Conservation (phyloP, 139 green algal species). For the Ostreobium quekettii region DNA sequence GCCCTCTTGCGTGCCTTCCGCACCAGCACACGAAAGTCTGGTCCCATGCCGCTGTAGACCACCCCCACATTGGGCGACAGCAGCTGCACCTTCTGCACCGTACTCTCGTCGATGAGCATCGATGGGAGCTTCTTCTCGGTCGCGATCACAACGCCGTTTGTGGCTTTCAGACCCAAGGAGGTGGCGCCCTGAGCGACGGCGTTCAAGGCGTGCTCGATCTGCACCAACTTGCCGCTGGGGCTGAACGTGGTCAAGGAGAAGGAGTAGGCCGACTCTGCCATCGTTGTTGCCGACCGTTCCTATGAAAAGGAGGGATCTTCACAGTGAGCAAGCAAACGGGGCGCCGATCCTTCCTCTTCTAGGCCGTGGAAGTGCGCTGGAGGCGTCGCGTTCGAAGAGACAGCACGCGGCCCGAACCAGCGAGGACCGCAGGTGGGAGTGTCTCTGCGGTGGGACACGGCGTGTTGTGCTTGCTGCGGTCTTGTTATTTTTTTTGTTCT, state of each 20-base stretch:
- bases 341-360: too few relatives aligned
- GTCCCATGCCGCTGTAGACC: conserved; percentile 96
- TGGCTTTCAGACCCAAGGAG: conserved; percentile 91
- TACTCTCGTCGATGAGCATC: conserved; percentile 78
- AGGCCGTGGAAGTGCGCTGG: too few relatives aligned
- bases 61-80: conserved; percentile 90
- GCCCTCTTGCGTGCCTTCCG: conserved; percentile 81
- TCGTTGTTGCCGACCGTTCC: too few relatives aligned
- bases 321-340: too few relatives aligned
- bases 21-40: conserved; percentile 93
- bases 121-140: conserved; percentile 98
- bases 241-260: conserved; percentile 99
- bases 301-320: neutral
- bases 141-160: conserved; percentile 95
- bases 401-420: too few relatives aligned
- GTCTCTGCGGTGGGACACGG: too few relatives aligned
- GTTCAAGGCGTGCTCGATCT: conserved; percentile 97
- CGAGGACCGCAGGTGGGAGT: too few relatives aligned
- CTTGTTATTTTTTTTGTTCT: too few relatives aligned
- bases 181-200: conserved; percentile 87
- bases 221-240: conserved; percentile 94
- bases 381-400: too few relatives aligned
- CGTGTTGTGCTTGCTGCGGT: too few relatives aligned
- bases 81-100: conserved; percentile 86
- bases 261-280: conserved; percentile 48